Conservation (phyloP, 352 stramenopile species). For the Pythium dissotocum region DNA sequence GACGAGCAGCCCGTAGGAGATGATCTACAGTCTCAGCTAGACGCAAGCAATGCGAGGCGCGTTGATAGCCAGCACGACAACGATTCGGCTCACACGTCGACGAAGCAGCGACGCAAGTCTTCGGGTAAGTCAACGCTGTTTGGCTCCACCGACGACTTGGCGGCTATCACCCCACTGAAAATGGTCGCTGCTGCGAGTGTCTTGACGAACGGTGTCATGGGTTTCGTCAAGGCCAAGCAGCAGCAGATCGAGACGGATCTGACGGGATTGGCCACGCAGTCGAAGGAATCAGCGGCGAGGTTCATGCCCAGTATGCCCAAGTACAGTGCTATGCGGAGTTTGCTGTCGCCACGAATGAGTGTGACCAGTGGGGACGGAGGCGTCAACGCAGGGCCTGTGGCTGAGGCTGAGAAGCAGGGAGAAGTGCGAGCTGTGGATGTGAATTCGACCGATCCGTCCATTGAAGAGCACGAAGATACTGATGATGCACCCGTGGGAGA, state of each 20-base stretch:
- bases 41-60: not conserved
- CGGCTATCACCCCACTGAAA: constrained; percentile 22
- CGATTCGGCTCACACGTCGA: not conserved
- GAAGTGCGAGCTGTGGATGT: constrained; percentile 14
- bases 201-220: constrained; percentile 32
- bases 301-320: constrained; percentile 30
- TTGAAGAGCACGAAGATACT: not conserved
- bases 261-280: constrained; percentile 34
- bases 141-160: constrained; percentile 21
- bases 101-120: constrained; percentile 4
- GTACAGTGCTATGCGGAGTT: constrained; percentile 37
- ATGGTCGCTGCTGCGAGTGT: constrained; percentile 36
- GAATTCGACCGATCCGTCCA: not conserved
- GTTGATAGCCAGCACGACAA: not conserved
- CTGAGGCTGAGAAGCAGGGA: not conserved
- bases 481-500: not conserved
- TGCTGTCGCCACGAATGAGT: constrained; percentile 26
- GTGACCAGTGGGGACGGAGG: not conserved
- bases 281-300: constrained; percentile 39
- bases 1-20: not conserved
- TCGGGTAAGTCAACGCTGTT: constrained; percentile 7
- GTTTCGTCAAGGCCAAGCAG: constrained; percentile 44
- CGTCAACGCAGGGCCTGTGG: not conserved
- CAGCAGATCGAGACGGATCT: constrained; percentile 44
- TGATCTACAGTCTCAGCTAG: not conserved